These are phyloP conservation scores for Carex myosuroides DNA, from an alignment of 176 grass and related monocot species.

Conservation along the genomic window DNA sequence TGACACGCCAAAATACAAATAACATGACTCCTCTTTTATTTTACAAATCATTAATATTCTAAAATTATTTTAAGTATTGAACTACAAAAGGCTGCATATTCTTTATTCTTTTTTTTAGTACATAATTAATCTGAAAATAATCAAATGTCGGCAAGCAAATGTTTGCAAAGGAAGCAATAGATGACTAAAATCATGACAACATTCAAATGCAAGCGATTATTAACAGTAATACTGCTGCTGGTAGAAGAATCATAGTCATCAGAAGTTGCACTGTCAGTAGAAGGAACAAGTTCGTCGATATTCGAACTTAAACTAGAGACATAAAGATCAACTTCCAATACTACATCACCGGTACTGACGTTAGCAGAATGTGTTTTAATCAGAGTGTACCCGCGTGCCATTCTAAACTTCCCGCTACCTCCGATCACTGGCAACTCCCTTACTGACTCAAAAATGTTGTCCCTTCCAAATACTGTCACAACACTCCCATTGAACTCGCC, in stretches of 20 bases:
- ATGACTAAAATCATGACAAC: not conserved
- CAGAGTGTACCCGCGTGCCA: constrained; percentile 25
- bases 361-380: constrained; percentile 23
- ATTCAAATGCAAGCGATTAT: not conserved
- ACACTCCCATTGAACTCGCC: constrained; percentile 39
- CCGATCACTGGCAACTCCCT: constrained; percentile 52
- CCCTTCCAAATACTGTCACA: constrained; percentile 31
- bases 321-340: constrained; percentile 45
- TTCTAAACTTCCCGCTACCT: constrained; percentile 35
- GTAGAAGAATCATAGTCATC: not conserved
- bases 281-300: constrained; percentile 5
- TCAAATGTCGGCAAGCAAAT: not conserved
- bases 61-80: not conserved
- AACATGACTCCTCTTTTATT: too few species aligned
- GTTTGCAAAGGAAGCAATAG: not conserved
- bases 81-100: not conserved
- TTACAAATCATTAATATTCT: not conserved
- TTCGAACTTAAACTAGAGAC: not conserved
- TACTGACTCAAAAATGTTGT: constrained; percentile 23
- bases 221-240: not conserved
- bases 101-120: not conserved
- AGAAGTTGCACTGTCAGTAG: not conserved
- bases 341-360: constrained; percentile 2
- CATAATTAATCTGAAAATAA: not conserved
- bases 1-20: too few species aligned